Evolutionary conservation across 208 protist species (phyloP), one percentile per base, ranked within the genome.

Genomic region (Acanthamoeba culbertsoni): DNA sequence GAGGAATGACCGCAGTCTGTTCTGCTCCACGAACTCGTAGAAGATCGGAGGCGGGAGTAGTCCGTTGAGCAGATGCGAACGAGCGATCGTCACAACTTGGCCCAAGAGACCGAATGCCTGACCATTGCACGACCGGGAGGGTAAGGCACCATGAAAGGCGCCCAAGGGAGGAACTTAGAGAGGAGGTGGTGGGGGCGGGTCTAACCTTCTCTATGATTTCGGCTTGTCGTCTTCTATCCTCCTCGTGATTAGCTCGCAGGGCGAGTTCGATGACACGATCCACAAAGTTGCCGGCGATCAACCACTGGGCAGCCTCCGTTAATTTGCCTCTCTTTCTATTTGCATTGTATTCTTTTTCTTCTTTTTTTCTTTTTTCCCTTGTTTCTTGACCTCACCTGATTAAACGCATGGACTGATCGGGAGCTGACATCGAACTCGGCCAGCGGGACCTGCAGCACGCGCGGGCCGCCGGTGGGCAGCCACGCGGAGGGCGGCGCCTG

Each of bases 381-480:
- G 18, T 12, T 79, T 2, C 1, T 20, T n/a, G 23, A 12, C 1
- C 14, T 3, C 45, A 79, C 68, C 68, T 84, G 43, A n/a, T 84
- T 55, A 42, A 84, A 84, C 26, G 73, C 40, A 16, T 20, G 4
- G 23, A 84, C 73, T 10, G 40, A 28, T 5, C 73, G 28, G 43
- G 45, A 33, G 45, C 26, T 55, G 73, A 84, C 43, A 33, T 84
- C 73, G 55, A 84, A 84, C 73, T 84, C 73, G 5, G 73, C 33
- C 23, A 84, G 73, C n/a, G 37, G 26, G 42, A 84, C 28, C 45
- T 84, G 73, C 31, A 84, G 73, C 28, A 84, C 73, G 20, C 73
- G 73, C 73, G 73, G 73, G 3, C 73, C 73, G 73, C 73, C 73
- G n/a, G 73, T 84, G 40, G 73, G 73, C 23, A 84, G 73, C 73